phyloP scores from a whole-genome alignment of 768 basidiomycete genomes.

The Psilocybe subaeruginosa region DNA sequence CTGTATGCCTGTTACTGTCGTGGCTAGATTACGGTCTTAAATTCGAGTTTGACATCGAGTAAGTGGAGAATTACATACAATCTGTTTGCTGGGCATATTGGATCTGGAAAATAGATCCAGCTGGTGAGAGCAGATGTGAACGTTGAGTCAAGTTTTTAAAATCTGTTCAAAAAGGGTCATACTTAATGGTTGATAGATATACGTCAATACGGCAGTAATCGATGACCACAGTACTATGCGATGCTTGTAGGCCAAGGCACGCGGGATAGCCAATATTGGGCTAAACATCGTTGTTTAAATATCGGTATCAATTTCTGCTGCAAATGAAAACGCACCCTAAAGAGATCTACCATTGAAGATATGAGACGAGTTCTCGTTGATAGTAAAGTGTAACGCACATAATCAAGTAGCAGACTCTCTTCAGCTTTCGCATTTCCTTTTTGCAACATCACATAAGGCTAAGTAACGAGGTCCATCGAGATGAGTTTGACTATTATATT shows the following conservation, averaged over 20 bases:
- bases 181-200: slow-evolving; percentile 63
- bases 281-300: slow-evolving; percentile 31
- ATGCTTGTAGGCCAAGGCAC: slow-evolving; percentile 55
- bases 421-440: slow-evolving; percentile 55
- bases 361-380: neutral
- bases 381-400: slow-evolving; percentile 42
- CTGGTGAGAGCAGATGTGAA: slow-evolving; percentile 27
- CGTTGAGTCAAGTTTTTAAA: neutral
- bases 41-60: neutral
- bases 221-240: slow-evolving; percentile 56
- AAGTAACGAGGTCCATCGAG: too few species aligned
- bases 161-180: slow-evolving; percentile 21
- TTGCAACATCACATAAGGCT: slow-evolving; percentile 68
- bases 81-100: slow-evolving; percentile 28
- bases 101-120: slow-evolving; percentile 45
- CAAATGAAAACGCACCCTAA: slow-evolving; percentile 38
- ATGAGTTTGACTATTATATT: neutral
- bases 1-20: slow-evolving; percentile 41
- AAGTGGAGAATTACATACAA: slow-evolving; percentile 18
- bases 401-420: slow-evolving; percentile 67
- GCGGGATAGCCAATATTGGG: slow-evolving; percentile 42
- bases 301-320: neutral
- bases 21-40: slow-evolving; percentile 27
- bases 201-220: slow-evolving; percentile 45
- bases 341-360: slow-evolving; percentile 34